phyloP scores from a whole-genome alignment of 495 filamentous ascomycete species.

The Xylaria venustula region DNA sequence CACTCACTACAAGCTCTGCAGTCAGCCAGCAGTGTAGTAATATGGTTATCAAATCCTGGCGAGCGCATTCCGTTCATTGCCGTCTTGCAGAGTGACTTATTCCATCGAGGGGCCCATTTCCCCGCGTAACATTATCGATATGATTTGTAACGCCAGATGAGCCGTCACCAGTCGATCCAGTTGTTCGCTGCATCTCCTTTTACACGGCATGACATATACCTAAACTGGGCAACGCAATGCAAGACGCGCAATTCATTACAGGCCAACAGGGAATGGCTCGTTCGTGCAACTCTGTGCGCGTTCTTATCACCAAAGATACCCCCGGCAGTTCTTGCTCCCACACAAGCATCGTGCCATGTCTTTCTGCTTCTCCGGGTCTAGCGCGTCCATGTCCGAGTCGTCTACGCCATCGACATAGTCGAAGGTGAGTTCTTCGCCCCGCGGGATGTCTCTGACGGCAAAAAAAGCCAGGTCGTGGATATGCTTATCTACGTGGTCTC shows the following conservation, averaged over 20 bases:
- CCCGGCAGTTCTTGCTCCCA: constrained; percentile 62
- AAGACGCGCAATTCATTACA: too few species aligned
- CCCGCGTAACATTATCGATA: too few species aligned
- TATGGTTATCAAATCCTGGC: neutral
- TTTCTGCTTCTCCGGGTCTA: constrained; percentile 45
- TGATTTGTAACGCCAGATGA: too few species aligned
- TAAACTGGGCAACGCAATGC: too few species aligned
- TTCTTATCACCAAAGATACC: constrained; percentile 60
- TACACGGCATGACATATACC: too few species aligned
- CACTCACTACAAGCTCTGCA: neutral
- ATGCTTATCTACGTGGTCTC: constrained; percentile 68
- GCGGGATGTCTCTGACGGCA: constrained; percentile 64
- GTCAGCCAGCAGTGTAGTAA: neutral
- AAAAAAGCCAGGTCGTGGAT: constrained; percentile 91
- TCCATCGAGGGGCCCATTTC: too few species aligned
- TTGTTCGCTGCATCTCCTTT: too few species aligned
- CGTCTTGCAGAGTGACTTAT: too few species aligned
- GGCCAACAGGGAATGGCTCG: too few species aligned
- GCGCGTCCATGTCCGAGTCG: constrained; percentile 46
- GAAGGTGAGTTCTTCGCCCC: constrained; percentile 77
- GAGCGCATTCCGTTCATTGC: too few species aligned
- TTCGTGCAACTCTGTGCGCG: too few species aligned
- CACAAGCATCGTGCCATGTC: constrained; percentile 65
- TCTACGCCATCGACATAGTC: constrained; percentile 69
- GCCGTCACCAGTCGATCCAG: too few species aligned